Percentiles rank a stretch among this genome's conserved stretches.
These are phyloP conservation scores for Lipomyces oligophaga DNA, from an alignment of 805 yeast species.

Conservation along the genomic window DNA sequence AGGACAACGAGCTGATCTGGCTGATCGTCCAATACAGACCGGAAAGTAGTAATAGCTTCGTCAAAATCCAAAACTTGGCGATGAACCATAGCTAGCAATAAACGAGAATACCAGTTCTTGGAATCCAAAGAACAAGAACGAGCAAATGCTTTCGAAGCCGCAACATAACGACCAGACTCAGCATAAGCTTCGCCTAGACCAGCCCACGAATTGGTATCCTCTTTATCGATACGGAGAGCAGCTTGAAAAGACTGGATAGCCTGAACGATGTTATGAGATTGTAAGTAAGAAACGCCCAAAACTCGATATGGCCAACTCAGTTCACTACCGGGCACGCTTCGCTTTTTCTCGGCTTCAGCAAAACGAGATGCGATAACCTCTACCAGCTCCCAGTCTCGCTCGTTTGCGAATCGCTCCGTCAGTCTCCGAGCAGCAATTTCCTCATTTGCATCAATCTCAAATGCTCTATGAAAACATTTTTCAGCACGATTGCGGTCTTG, in stretches of 20 bases:
- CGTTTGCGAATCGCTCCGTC: slow-evolving; percentile 62
- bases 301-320: slow-evolving; percentile 80
- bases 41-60: slow-evolving; percentile 51
- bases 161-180: slow-evolving; percentile 78
- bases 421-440: slow-evolving; percentile 67
- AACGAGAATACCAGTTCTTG: slow-evolving; percentile 57
- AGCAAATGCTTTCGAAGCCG: slow-evolving; percentile 76
- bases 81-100: slow-evolving; percentile 63
- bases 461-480: slow-evolving; percentile 84
- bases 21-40: slow-evolving; percentile 41
- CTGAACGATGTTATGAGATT: slow-evolving; percentile 35
- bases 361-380: slow-evolving; percentile 66
- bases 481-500: slow-evolving; percentile 65
- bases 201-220: slow-evolving; percentile 79
- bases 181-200: slow-evolving; percentile 96
- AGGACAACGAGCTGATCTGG: slow-evolving; percentile 52
- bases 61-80: slow-evolving; percentile 63
- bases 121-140: slow-evolving; percentile 57
- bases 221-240: slow-evolving; percentile 64
- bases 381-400: slow-evolving; percentile 79
- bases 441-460: slow-evolving; percentile 79
- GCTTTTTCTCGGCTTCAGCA: slow-evolving; percentile 52
- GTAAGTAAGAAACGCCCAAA: slow-evolving; percentile 58
- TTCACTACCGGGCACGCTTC: slow-evolving; percentile 26
- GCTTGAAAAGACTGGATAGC: slow-evolving; percentile 89